phyloP scores from a whole-genome alignment of 75 land plant genomes.

The Cupressus sempervirens region DNA sequence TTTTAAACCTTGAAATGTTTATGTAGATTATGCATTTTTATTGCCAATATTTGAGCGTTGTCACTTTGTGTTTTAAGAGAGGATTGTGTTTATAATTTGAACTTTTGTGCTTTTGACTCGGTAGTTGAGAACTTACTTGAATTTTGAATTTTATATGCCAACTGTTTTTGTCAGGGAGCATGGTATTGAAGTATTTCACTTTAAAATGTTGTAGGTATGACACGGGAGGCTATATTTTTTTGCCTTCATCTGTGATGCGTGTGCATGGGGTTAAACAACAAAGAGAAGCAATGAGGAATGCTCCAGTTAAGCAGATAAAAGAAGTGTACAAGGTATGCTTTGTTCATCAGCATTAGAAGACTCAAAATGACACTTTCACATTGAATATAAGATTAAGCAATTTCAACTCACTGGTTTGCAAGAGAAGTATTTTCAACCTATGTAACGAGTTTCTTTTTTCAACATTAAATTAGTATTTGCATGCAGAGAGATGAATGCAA shows the following conservation, averaged over 20 bases:
- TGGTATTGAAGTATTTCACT: background rate
- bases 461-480: background rate
- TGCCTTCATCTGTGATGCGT: slow-evolving; percentile 83
- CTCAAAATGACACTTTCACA: background rate
- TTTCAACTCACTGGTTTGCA: background rate
- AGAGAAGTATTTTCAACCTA: background rate
- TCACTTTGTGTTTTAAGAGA: background rate
- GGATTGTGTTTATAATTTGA: slow-evolving; percentile 2
- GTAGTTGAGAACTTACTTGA: background rate
- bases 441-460: background rate
- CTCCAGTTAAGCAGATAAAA: slow-evolving; percentile 50
- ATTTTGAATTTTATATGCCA: background rate
- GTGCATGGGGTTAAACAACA: slow-evolving; percentile 87
- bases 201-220: slow-evolving; percentile 42
- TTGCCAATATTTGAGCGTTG: background rate
- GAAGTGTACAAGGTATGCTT: slow-evolving; percentile 61
- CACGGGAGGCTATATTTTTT: slow-evolving; percentile 72
- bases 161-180: background rate
- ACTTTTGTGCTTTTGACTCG: background rate
- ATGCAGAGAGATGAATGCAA: background rate
- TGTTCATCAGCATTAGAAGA: background rate
- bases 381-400: background rate
- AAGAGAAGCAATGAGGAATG: slow-evolving; percentile 56
- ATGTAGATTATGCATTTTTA: background rate
- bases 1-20: background rate